A percentile compares a stretch with the other conserved stretches of the same genome.
Conservation (phyloP, 768 basidiomycete genomes). For the Trametes maxima region DNA sequence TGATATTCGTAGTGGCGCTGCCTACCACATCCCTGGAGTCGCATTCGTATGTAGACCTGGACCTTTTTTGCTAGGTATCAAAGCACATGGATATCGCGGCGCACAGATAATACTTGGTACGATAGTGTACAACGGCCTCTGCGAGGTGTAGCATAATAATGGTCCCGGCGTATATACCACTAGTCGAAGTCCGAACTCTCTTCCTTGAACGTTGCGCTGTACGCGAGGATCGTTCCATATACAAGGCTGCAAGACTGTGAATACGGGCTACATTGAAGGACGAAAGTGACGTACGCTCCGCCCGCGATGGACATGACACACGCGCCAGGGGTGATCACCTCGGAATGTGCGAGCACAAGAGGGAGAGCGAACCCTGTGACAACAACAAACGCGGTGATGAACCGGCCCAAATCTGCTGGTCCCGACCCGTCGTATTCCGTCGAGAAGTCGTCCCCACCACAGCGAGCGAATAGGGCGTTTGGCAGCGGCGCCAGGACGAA, state of each 20-base stretch:
- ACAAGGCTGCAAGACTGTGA: constrained; percentile 55
- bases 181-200: constrained; percentile 83
- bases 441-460: constrained; percentile 87
- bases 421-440: constrained; percentile 71
- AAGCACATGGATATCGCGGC: constrained; percentile 13
- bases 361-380: constrained; percentile 94
- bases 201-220: constrained; percentile 80
- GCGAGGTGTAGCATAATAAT: constrained; percentile 23
- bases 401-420: constrained; percentile 89
- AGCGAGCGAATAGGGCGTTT: constrained; percentile 92
- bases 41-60: neutral
- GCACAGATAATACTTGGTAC: constrained; percentile 16
- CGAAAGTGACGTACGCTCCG: constrained; percentile 65
- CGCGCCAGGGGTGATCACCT: constrained; percentile 80
- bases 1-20: neutral
- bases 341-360: constrained; percentile 88
- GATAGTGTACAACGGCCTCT: constrained; percentile 26
- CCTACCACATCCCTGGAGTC: neutral
- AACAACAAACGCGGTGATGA: constrained; percentile 88
- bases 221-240: constrained; percentile 89
- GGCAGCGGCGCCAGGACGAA: constrained; percentile 96
- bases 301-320: constrained; percentile 95
- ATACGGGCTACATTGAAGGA: neutral
- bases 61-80: neutral
- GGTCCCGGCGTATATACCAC: constrained; percentile 20